Evolutionary conservation across 176 grass and related monocot genomes (phyloP), one percentile per base, ranked within the genome.

Genomic region (Phyllostachys edulis): DNA sequence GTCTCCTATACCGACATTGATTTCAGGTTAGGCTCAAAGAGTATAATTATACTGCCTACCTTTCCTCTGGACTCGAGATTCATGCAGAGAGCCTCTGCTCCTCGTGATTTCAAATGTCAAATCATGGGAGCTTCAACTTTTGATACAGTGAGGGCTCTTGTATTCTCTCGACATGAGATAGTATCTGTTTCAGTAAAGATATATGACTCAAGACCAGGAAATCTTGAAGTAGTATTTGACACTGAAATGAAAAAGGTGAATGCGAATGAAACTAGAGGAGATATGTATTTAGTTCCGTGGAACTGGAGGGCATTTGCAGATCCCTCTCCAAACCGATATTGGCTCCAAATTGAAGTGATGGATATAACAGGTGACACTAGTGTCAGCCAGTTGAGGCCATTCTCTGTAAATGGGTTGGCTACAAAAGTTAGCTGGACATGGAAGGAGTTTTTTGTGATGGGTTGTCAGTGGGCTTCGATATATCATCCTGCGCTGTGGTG

Each of bases 11-110:
- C 82, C 74, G 96, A 98, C 89, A 71, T 95, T 83, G 87, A 98
- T 94, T 98, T 95, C 71, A 93, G 76, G 68, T 92, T 95, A 73
- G 96, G 93, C 68, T 94, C 87, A 69, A 93, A 85, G 78, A 90
- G 92, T 67, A 93, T 91, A 77, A 92, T 98, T 27, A 89, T 95
- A 88, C 38, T 93, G 11, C 93, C 92, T 71, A 98, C 96, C 73
- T 98, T 98, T 84, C 96, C 96, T 63, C 69, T 98, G 62, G 96
- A 98, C 84, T 93, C 96, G 9, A 90, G 96, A 83, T 93, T 95
- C 85, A 98, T 98, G 93, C 96, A 98, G 80, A 92, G 85, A 49
- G 83, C 89, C 71, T 85, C 93, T 89, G 76, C 69, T 82, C 52
- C 83, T 78, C 73, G 78, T 80, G 87, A 95, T 78, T 93, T 92